Evolutionary conservation across 2,329 filamentous ascomycete genomes (phyloP), one percentile per base, ranked within the genome.

Genomic region (Neopestalotiopsis sp.): DNA sequence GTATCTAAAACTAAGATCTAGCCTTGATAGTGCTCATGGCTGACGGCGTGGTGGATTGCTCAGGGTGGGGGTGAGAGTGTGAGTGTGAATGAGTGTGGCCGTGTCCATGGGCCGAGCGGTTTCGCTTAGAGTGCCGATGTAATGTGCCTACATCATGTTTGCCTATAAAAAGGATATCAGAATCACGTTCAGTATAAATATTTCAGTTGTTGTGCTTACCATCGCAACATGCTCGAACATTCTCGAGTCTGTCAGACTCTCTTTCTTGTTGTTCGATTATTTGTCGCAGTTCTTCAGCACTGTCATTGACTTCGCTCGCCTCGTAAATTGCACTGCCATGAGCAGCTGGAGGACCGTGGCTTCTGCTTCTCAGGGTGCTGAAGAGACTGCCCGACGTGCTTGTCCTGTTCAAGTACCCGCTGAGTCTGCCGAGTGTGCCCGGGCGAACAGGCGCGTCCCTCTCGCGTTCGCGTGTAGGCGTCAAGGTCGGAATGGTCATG

Each of bases 161-260:
- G 73, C 91, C 90, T 92, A 64, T 5, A 20, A 5, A 1, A 30
- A 13, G 59, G 9, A 14, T 65, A 42, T 76, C 73, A 80, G 75
- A 32, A 38, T 52, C 64, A 64, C 10, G 6, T 20, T 40, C 20
- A n/a, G 49, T 24, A 13, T 20, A 7, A 28, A 13, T 66, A 7
- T 70, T 13, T 28, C 34, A 24, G 38, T 61, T 40, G 38, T 28
- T 60, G 68, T 68, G 84, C 91, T 88, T 87, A 95, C 95, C 96
- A 88, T 98, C 96, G 81, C 96, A 99, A 83, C 96, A 99, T 69
- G 95, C 95, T 78, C 96, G 88, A 72, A 99, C 96, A 79, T 99
- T 98, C 85, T 98, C 95, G 75, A 98, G 86, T 71, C 91, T 88
- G 77, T 95, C 93, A 32, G 91, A 85, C 73, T 95, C 92, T 67